Conservation (phyloP, 1,139 yeast species). For the Geotrichum carabidarum region DNA sequence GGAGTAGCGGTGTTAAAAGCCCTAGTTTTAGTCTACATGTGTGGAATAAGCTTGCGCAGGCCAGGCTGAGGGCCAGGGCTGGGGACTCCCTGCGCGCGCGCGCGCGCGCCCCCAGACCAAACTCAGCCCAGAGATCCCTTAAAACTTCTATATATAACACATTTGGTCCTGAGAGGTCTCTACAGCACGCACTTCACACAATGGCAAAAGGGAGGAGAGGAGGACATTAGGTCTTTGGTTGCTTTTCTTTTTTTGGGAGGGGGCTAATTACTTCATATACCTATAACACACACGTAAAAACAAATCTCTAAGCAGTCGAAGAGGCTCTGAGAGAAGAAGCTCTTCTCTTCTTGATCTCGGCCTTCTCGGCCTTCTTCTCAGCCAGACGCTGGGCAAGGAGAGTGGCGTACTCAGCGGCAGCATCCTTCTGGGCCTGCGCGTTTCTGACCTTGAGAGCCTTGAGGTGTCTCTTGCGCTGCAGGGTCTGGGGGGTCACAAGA, state of each 20-base stretch:
- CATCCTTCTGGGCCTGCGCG: constrained; percentile 99
- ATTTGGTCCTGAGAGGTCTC: no score
- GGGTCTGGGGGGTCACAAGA: constrained; percentile 97
- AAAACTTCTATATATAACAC: no score
- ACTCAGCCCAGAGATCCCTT: no score
- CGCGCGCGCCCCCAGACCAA: no score
- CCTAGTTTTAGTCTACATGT: no score
- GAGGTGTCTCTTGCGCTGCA: constrained; percentile 98
- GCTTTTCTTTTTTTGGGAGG: neutral
- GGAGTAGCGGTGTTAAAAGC: no score
- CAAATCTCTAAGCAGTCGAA: constrained; percentile 29
- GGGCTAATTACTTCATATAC: constrained; percentile 3
- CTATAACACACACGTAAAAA: constrained; percentile 1
- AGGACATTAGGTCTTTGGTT: neutral
- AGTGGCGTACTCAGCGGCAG: constrained; percentile 99
- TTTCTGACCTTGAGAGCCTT: constrained; percentile 89
- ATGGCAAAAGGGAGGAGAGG: neutral
- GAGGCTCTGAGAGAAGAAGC: constrained; percentile 84
- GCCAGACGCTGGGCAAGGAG: constrained; percentile 96
- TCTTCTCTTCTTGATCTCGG: constrained; percentile 98
- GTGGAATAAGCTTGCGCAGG: no score
- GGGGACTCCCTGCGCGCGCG: no score
- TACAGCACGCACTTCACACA: neutral
- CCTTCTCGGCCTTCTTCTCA: constrained; percentile 96
- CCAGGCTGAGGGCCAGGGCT: no score